Evolutionary conservation across 441 rosid species (phyloP), one percentile per base, ranked within the genome.

Genomic region (Arabidopsis hybrid): DNA sequence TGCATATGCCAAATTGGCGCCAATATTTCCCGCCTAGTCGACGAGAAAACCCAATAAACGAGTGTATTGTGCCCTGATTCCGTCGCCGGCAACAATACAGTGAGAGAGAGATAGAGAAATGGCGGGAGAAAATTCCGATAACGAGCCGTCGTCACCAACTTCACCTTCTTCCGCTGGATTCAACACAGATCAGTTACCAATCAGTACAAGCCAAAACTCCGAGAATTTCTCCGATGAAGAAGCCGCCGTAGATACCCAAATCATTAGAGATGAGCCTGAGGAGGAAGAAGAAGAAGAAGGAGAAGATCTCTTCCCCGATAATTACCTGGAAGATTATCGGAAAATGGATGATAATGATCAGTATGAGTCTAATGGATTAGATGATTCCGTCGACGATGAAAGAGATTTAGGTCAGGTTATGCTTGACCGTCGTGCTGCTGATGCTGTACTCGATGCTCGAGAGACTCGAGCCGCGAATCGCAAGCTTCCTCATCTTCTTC

Each of bases 401-500:
- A 86, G 98, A 76, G 87, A 93, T 79, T 69, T 85, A 72, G 93
- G 85, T 78, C 95, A 93, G 85, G 79, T 90, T 63, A 84, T 91
- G 81, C 81, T 49, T 32, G 99, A 90, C 77, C 87, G 98, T n/a
- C 85, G 87, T 76, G 96, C 92, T 38, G 97, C 99, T 7, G 99
- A 93, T 13, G 21, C 82, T 34, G 91, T 78, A 34, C 91, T 95
- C 6, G 98, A 93, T 14, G 78, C 88, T 11, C 97, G 94, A 0
- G 95, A 91, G 18, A 81, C 77, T 53, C 91, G 77, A 26, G 7
- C 69, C n/a, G 13, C 83, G 26, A 82, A 58, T 29, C 98, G 95
- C 79, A 95, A 91, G 71, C 95, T 90, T 43, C 99, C 98, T 49
- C 91, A 87, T 66, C 95, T 95, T 60, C 98, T 95, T 69, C 93